Base-by-base conservation (phyloP, 129 eudicot genomes). In the Arctium minus region DNA sequence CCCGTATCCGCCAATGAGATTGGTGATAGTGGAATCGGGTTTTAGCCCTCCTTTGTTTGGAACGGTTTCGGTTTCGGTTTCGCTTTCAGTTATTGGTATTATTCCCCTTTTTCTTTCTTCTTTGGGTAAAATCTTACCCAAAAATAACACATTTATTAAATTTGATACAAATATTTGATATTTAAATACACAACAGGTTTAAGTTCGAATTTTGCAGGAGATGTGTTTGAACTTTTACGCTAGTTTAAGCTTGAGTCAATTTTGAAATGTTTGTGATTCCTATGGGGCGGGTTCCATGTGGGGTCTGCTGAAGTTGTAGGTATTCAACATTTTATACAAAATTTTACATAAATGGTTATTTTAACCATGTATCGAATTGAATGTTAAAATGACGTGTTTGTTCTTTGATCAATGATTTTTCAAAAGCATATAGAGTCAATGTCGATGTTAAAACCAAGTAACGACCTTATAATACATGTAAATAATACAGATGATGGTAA, bases 1-100 rank as follows among this genome's bases (percentile, higher is more conserved):
- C 65, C 65, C 70, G 74, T 9, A 64, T 15, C 17, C 69, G 75
- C 75, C 86, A 75, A 82, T 82, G 80, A 75, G 76, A 81, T 82
- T 36, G 76, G 70, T 46, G 80, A 75, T 35, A 32, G 85, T 81
- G 74, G 85, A 62, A 62, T 56, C 62, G 73, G 73, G 60, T 56
- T 73, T 22, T 17, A 56, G 27, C 67, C 67, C 67, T 22, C 62
- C 62, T 71, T 80, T 80, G 71, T 82, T 80, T 70, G 76, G 70
- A 80, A 80, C 83, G 68, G 68, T 60, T 53, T 53, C 77, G 82
- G 70, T 46, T 79, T 68, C 48, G 36, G 56, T 75, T 75, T 82
- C 71, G 77, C 75, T 75, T 75, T 68, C 80, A 46, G 81, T 75
- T 74, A 74, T 74, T 64, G 33, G 74, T 74, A 27, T 46, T 64